Conservation (phyloP, 1,139 yeast species). For the Sugiyamaella japonica region DNA sequence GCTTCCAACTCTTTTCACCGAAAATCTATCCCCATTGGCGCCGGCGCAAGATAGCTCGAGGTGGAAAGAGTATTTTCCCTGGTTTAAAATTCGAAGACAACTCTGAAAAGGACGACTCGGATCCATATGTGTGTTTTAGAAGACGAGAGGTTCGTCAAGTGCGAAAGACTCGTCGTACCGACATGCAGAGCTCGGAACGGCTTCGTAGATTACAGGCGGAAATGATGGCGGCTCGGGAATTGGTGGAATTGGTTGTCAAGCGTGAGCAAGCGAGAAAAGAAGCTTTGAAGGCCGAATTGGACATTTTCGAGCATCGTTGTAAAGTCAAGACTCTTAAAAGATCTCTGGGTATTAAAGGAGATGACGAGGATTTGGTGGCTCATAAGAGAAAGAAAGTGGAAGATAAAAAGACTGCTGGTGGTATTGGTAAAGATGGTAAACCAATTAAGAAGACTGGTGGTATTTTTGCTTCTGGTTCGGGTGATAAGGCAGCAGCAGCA, state of each 20-base stretch:
- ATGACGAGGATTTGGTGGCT: slow-evolving; percentile 78
- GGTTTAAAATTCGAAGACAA: slow-evolving; percentile 82
- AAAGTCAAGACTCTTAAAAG: slow-evolving; percentile 74
- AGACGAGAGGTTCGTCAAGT: slow-evolving; percentile 95
- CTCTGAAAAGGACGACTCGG: slow-evolving; percentile 85
- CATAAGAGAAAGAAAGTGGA: slow-evolving; percentile 70
- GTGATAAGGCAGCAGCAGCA: slow-evolving; percentile 19
- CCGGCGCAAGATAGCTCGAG: slow-evolving; percentile 63
- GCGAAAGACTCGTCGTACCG: slow-evolving; percentile 94
- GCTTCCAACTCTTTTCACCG: slow-evolving; percentile 66
- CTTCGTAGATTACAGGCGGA: slow-evolving; percentile 73
- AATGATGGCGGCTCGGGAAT: slow-evolving; percentile 70
- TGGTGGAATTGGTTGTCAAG: slow-evolving; percentile 68
- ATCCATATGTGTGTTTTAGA: slow-evolving; percentile 94
- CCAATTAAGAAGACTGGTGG: slow-evolving; percentile 21
- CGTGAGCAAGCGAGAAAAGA: slow-evolving; percentile 69
- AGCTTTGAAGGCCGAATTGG: slow-evolving; percentile 57
- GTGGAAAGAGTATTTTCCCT: slow-evolving; percentile 75
- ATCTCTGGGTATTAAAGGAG: slow-evolving; percentile 72
- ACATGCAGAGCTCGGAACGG: slow-evolving; percentile 84
- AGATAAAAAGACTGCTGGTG: slow-evolving; percentile 21
- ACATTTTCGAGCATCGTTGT: slow-evolving; percentile 68
- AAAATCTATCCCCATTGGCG: slow-evolving; percentile 82
- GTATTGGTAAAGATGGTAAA: slow-evolving; percentile 23
- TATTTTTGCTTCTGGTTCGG: slow-evolving; percentile 20